A percentile compares a stretch with the other conserved stretches of the same genome.
These are phyloP conservation scores for Psilocybe cyanescens DNA, from an alignment of 768 basidiomycete species.

Conservation along the genomic window DNA sequence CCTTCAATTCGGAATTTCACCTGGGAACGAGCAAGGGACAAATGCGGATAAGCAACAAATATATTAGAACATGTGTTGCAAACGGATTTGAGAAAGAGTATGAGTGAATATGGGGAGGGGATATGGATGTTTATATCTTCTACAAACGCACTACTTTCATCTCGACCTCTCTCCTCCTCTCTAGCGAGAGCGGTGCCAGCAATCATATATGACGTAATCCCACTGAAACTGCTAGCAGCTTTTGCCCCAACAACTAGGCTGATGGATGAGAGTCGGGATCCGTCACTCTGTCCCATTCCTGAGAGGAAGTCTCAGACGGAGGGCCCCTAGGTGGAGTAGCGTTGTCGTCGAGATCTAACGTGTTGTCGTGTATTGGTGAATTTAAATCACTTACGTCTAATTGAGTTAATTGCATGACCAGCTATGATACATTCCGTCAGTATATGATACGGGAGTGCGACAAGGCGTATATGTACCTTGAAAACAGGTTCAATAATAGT, in stretches of 20 bases:
- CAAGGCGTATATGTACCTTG: constrained; percentile 51
- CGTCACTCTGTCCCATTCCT: constrained; percentile 89
- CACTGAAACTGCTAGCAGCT: constrained; percentile 1
- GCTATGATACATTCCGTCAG: constrained; percentile 20
- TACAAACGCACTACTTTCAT: constrained; percentile 27
- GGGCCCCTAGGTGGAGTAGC: constrained; percentile 68
- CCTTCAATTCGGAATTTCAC: constrained; percentile 74
- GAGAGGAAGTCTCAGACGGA: constrained; percentile 86
- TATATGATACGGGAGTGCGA: background rate
- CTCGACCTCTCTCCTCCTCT: constrained; percentile 19
- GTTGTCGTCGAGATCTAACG: constrained; percentile 39
- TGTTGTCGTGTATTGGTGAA: constrained; percentile 32
- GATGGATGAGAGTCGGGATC: constrained; percentile 67
- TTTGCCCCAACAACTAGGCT: constrained; percentile 30
- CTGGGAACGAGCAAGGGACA: constrained; percentile 39
- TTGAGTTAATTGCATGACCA: constrained; percentile 81
- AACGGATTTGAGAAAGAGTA: constrained; percentile 23
- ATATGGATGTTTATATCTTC: constrained; percentile 20
- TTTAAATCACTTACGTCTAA: constrained; percentile 82
- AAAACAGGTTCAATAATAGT: constrained; percentile 83
- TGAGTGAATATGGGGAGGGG: constrained; percentile 26
- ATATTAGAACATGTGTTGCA: constrained; percentile 63
- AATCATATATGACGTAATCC: constrained; percentile 22
- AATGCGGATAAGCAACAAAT: constrained; percentile 43
- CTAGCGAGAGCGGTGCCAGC: constrained; percentile 15